Conservation (phyloP, 2,329 filamentous ascomycete species). For the Dothidotthia symphoricarpi region DNA sequence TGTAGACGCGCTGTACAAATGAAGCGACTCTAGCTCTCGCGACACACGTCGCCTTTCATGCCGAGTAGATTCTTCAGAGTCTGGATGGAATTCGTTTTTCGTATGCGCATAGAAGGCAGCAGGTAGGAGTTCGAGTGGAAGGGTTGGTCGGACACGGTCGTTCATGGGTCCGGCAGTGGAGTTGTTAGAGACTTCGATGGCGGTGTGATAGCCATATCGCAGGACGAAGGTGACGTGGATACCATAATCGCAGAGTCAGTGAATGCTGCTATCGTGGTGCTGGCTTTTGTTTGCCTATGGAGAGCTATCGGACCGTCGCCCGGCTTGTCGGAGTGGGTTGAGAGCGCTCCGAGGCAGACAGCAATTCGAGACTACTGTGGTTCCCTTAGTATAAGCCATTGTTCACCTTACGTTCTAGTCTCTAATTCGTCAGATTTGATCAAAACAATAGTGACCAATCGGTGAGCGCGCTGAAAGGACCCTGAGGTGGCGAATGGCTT, state of each 20-base stretch:
- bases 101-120: constrained; percentile 12
- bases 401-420: too few species aligned
- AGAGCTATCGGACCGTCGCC: constrained; percentile 7
- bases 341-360: too few species aligned
- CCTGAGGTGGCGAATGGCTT: too few species aligned
- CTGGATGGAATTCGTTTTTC: constrained; percentile 12
- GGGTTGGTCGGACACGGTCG: constrained; percentile 4
- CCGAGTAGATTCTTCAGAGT: constrained; percentile 20
- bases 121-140: constrained; percentile 10
- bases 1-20: not conserved
- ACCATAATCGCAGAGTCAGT: not conserved
- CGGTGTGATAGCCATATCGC: not conserved
- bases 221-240: not conserved
- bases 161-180: constrained; percentile 6
- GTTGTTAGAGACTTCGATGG: not conserved
- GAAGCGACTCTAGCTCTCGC: constrained; percentile 13
- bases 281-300: constrained; percentile 1
- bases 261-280: not conserved
- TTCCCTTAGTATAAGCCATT: too few species aligned
- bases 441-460: too few species aligned
- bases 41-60: constrained; percentile 18
- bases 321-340: constrained; percentile 9
- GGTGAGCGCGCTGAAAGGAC: too few species aligned
- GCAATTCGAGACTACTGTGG: too few species aligned
- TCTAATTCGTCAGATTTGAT: too few species aligned